Base-by-base conservation (phyloP, 2,329 filamentous ascomycete species). In the Corinectria fuckeliana region DNA sequence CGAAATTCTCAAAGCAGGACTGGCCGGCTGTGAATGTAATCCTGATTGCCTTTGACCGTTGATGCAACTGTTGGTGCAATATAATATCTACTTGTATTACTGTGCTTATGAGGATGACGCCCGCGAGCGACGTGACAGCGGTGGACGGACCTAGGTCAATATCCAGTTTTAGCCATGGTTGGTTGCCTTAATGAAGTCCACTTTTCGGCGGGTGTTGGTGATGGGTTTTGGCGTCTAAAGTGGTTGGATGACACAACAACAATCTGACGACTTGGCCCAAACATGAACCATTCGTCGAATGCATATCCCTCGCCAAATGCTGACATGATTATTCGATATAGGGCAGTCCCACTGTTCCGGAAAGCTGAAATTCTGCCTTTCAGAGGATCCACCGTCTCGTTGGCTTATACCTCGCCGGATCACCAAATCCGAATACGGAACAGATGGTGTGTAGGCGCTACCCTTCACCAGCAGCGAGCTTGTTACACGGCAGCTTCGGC, bases 1-100 rank as follows among this genome's bases (percentile, higher is more conserved):
- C 36, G 56, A 69, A 64, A 61, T 54, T 50, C 53, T 50, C 16
- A 56, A 69, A 56, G 28, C 14, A 18, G n/a, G n/a, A 16, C 13
- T 39, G 39, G 39, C 4, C 9, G n/a, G n/a, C n/a, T 21, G 30
- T 25, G 20, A 26, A 5, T 6, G 42, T 30, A 30, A 48, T 8
- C 42, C 56, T 51, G 36, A 23, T 25, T 1, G 10, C 14, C 4
- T 11, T 18, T 9, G 18, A n/a, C 9, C 26, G 21, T 23, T 3
- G 4, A 13, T 26, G 8, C 3, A 26, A 32, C 3, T 11, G 9
- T 13, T 25, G 20, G 14, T 3, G 23, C 23, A 38, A n/a, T 9
- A n/a, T n/a, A n/a, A n/a, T n/a, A n/a, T n/a, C n/a, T n/a, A n/a
- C n/a, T n/a, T n/a, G n/a, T n/a, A n/a, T n/a, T n/a, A n/a, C n/a